Evolutionary conservation across 1,139 yeast species (phyloP), one percentile per base, ranked within the genome.

Genomic region (Pichia sp.): DNA sequence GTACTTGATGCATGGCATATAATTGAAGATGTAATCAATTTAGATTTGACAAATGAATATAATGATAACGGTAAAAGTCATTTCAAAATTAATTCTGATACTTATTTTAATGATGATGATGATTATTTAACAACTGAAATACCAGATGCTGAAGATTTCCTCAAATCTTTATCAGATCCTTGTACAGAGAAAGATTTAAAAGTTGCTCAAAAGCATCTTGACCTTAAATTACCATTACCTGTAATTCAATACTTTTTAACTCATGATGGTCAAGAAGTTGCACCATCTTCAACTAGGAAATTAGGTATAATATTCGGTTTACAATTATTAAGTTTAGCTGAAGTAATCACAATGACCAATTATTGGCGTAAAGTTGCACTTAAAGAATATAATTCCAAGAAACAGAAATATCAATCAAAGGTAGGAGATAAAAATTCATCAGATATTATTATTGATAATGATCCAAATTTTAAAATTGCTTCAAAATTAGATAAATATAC

Each of bases 191-290:
- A 74, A 42, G 91, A 82, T 55, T 63, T 82, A 35, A 59, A 61
- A 25, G 80, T 75, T 50, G 81, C 82, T 24, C 86, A 81, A 56
- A 72, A 71, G 51, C 88, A 80, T 56, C 63, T 82, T 52, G 69
- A 67, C 28, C 62, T 78, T 23, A 62, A 59, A 43, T 66, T 81
- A 31, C 91, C 91, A 1, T 62, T 71, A 6, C 72, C 83, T 39
- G 77, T 82, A 9, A 54, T 71, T 28, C 80, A 80, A 22, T 79
- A 80, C 35, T 67, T 72, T 49, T 67, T 74, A 44, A 60, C 77
- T 31, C 84, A 84, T 41, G 89, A 81, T 52, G 91, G 91, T 15
- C 91, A 82, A 59, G 66, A 71, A 55, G 61, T 71, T 56, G 48
- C 74, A 54, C 71, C 68, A 15, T 61, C 67, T 15, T 55, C 67